Percentiles rank a stretch among this genome's conserved stretches.
Conservation (phyloP, 768 basidiomycete genomes). For the Tricholoma saponaceum region DNA sequence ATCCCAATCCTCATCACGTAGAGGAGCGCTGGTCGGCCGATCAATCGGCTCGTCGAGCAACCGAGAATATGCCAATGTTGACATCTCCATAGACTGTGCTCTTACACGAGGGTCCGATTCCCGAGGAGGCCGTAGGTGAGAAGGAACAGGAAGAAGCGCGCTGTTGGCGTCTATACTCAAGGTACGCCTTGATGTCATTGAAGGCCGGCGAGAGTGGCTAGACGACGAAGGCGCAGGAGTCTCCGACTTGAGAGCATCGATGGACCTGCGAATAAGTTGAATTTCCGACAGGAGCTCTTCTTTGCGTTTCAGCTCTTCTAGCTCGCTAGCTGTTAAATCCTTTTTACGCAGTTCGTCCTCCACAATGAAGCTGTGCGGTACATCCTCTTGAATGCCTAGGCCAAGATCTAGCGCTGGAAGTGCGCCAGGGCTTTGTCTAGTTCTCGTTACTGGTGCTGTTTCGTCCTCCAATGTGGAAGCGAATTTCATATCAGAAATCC, state of each 20-base stretch:
- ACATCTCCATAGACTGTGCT: slow-evolving; percentile 71
- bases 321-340: slow-evolving; percentile 35
- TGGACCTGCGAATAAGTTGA: slow-evolving; percentile 72
- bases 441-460: slow-evolving; percentile 43
- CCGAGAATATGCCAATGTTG: slow-evolving; percentile 39
- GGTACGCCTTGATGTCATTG: slow-evolving; percentile 63
- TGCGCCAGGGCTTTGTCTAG: slow-evolving; percentile 48
- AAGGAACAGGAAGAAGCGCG: slow-evolving; percentile 41
- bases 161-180: slow-evolving; percentile 62
- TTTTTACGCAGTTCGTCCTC: slow-evolving; percentile 35
- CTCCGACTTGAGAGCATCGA: slow-evolving; percentile 70
- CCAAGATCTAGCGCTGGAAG: slow-evolving; percentile 77
- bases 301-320: slow-evolving; percentile 62
- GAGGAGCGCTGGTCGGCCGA: slow-evolving; percentile 70
- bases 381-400: slow-evolving; percentile 66
- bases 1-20: slow-evolving; percentile 82
- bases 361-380: slow-evolving; percentile 67
- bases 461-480: slow-evolving; percentile 63
- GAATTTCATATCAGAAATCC: slow-evolving; percentile 70
- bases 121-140: slow-evolving; percentile 69
- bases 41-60: slow-evolving; percentile 51
- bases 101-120: slow-evolving; percentile 64
- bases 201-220: slow-evolving; percentile 59
- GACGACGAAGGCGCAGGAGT: slow-evolving; percentile 64
- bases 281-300: slow-evolving; percentile 75